Evolutionary conservation across 768 basidiomycete genomes (phyloP).

Genomic region (Mycena filopes): DNA sequence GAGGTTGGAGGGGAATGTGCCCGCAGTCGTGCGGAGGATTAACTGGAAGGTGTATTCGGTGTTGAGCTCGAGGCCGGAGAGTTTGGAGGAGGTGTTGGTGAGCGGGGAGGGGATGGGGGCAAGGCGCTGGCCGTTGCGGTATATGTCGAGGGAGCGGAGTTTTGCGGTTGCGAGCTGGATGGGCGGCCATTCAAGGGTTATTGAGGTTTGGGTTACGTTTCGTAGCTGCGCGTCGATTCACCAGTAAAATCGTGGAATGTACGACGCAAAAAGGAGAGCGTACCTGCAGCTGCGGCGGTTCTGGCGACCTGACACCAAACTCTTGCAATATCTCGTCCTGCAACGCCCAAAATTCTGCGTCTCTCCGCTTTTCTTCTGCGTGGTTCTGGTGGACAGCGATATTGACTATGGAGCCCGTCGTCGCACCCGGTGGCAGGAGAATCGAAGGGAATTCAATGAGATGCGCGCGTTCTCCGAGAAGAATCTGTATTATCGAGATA

Average conservation of each 20-base stretch:
- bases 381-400: constrained; percentile 94
- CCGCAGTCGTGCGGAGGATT: constrained; percentile 91
- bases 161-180: constrained; percentile 88
- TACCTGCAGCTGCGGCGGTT: constrained; percentile 80
- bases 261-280: no score
- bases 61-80: constrained; percentile 83
- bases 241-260: no score
- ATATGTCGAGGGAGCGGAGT: constrained; percentile 90
- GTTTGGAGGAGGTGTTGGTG: constrained; percentile 88
- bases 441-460: constrained; percentile 98
- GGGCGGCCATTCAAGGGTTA: constrained; percentile 94
- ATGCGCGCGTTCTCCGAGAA: constrained; percentile 93
- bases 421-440: constrained; percentile 90
- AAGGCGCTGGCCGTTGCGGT: constrained; percentile 89
- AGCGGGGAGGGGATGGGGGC: constrained; percentile 86
- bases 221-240: no score
- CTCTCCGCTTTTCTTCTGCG: constrained; percentile 83
- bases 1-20: constrained; percentile 87
- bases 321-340: constrained; percentile 82
- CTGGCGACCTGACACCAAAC: constrained; percentile 76
- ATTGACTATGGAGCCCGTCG: constrained; percentile 95
- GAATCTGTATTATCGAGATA: constrained; percentile 75
- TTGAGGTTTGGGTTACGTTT: constrained; percentile 96
- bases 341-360: constrained; percentile 84
- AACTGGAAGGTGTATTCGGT: constrained; percentile 96